phyloP scores from a whole-genome alignment of 192 early-diverging fungal species.

The Jimgerdemannia flammicorona region DNA sequence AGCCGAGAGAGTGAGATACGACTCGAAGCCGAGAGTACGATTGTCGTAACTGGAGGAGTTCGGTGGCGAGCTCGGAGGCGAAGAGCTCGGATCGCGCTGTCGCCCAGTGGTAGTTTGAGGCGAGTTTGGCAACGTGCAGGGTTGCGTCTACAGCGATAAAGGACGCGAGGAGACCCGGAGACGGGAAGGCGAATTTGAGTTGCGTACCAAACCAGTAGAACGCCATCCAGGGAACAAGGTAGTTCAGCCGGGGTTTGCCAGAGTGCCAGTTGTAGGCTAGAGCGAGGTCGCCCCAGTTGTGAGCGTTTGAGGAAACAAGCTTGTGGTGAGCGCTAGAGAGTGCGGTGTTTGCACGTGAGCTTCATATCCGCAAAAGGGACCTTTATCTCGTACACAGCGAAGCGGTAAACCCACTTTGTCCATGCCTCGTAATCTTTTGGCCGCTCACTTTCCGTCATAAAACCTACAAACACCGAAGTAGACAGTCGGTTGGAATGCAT shows the following conservation, averaged over 20 bases:
- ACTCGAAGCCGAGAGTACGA: conserved; percentile 24
- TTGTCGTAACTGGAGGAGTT: conserved; percentile 16
- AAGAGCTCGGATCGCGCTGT: neutral
- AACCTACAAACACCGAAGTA: neutral
- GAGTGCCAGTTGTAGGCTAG: neutral
- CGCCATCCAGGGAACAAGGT: neutral
- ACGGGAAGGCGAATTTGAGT: neutral
- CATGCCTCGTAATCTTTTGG: neutral
- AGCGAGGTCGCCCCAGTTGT: neutral
- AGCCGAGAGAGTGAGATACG: conserved; percentile 30
- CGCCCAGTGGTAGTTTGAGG: neutral
- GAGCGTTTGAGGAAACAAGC: neutral
- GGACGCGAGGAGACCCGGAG: neutral
- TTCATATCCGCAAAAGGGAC: neutral
- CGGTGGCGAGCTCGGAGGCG: conserved; percentile 1
- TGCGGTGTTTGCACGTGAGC: neutral
- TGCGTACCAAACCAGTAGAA: neutral
- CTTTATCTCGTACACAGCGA: no score
- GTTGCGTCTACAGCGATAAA: neutral
- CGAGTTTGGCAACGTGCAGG: neutral
- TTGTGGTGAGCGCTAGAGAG: neutral
- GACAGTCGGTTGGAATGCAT: neutral
- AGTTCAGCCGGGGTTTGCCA: neutral
- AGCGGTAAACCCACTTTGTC: neutral
- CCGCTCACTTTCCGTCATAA: neutral